Evolutionary conservation across 495 filamentous ascomycete species (phyloP), one percentile per base, ranked within the genome.

Genomic region (Talaromyces liani): DNA sequence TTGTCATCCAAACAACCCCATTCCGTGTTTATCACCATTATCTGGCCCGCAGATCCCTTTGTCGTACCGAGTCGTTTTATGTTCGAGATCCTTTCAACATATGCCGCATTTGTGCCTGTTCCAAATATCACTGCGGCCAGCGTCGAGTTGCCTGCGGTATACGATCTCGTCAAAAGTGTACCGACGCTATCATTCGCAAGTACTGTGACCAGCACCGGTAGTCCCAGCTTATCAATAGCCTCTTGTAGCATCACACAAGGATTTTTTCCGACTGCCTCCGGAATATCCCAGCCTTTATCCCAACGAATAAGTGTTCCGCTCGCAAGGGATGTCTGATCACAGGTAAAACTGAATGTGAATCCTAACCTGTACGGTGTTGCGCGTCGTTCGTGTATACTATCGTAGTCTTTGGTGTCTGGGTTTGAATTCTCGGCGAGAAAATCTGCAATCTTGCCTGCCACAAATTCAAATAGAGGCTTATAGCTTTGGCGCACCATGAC

Each of bases 51-150:
- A 12, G 10, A 1, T 14, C n/a, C 60, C 8, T 39, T 31, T 61
- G 25, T 31, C 14, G 24, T 22, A 7, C 36, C 33, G 20, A 53
- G 22, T 33, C 49, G 64, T n/a, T 41, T 54, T 10, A 72, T 56
- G 61, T 69, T 66, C 9, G 61, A 49, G 0, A 68, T 33, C 29
- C 45, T 62, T n/a, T 72, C 70, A 25, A 76, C 67, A 62, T 77
- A 77, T 10, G 73, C 75, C 12, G 73, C 74, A 56, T 77, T 77
- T 1, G 75, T 77, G 10, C 75, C 75, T 3, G 75, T 77, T 6
- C 75, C 75, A 18, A 72, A 70, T 14, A 72, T 72, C 6, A 61
- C 33, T 24, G 65, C 63, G 8, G 59, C 67, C 10, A 68, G 36
- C 6, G 69, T 69, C 2, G 65, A 63, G 9, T 9, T 10, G 4